Evolutionary conservation across 352 stramenopile genomes (phyloP).

Genomic region (Pythium phragmitis): DNA sequence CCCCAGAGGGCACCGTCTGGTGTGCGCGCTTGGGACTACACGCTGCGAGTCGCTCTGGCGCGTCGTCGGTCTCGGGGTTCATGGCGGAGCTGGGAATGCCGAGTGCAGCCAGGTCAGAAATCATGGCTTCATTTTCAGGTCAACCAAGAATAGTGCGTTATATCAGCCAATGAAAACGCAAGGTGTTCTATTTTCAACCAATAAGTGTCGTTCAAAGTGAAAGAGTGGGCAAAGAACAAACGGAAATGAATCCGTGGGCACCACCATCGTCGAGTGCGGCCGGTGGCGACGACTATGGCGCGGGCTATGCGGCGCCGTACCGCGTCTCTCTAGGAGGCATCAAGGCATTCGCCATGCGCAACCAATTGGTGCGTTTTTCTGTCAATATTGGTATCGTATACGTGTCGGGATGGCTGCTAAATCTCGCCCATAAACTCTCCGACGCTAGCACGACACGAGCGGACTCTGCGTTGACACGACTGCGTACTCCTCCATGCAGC

Average conservation of each 20-base stretch:
- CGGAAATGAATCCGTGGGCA: constrained; percentile 41
- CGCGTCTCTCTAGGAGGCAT: constrained; percentile 37
- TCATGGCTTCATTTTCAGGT: constrained; percentile 24
- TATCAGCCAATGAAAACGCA: too few species aligned
- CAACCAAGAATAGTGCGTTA: constrained; percentile 9
- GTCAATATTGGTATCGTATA: neutral
- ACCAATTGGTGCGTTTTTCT: constrained; percentile 28
- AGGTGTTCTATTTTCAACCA: constrained; percentile 8
- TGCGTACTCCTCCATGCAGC: constrained; percentile 29
- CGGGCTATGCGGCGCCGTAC: constrained; percentile 9
- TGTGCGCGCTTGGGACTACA: constrained; percentile 1
- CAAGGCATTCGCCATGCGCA: constrained; percentile 39
- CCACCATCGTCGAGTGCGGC: neutral
- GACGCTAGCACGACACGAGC: constrained; percentile 3
- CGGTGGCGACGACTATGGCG: constrained; percentile 10
- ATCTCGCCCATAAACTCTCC: neutral
- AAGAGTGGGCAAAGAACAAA: neutral
- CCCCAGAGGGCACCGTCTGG: neutral
- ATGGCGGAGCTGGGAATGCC: neutral
- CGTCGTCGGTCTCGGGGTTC: constrained; percentile 9
- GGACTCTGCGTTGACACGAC: constrained; percentile 11
- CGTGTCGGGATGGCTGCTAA: neutral
- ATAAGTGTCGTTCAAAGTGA: neutral
- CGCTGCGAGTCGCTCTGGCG: neutral
- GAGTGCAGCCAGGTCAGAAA: neutral